Percentiles rank a stretch among this genome's conserved stretches.
These are phyloP conservation scores for Tetrahymena borealis DNA, from an alignment of 73 alveolate genomes.

Conservation along the genomic window DNA sequence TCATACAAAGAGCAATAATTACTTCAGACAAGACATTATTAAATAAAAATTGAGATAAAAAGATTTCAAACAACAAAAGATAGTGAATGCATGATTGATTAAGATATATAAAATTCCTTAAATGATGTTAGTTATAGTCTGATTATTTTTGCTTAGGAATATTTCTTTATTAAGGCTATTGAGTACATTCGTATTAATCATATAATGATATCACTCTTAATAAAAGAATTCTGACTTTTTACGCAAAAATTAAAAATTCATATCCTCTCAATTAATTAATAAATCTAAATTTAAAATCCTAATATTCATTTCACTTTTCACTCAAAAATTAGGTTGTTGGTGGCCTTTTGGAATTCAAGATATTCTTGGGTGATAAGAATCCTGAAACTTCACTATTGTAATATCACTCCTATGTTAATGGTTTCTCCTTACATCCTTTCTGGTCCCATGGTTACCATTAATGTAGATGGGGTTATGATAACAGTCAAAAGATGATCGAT, in stretches of 20 bases:
- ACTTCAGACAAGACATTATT: too few species aligned
- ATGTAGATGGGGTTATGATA: slow-evolving; percentile 85
- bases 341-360: slow-evolving; percentile 21
- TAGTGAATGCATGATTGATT: too few species aligned
- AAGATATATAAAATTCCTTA: too few species aligned
- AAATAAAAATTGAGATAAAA: too few species aligned
- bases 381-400: slow-evolving; percentile 16
- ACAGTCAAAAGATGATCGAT: slow-evolving; percentile 47
- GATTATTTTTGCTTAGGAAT: too few species aligned
- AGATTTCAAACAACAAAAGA: too few species aligned
- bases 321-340: slow-evolving; percentile 21
- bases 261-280: not conserved
- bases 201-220: not conserved
- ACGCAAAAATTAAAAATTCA: not conserved
- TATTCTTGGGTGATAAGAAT: slow-evolving; percentile 15
- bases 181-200: not conserved
- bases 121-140: too few species aligned
- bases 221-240: not conserved
- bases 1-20: too few species aligned
- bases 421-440: slow-evolving; percentile 66
- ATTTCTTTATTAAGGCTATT: too few species aligned
- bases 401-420: slow-evolving; percentile 38
- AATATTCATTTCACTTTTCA: not conserved
- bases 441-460: slow-evolving; percentile 83
- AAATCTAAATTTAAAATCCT: not conserved